Evolutionary conservation across 2,329 filamentous ascomycete species (phyloP).

Genomic region (Ascocoryne sarcoides): DNA sequence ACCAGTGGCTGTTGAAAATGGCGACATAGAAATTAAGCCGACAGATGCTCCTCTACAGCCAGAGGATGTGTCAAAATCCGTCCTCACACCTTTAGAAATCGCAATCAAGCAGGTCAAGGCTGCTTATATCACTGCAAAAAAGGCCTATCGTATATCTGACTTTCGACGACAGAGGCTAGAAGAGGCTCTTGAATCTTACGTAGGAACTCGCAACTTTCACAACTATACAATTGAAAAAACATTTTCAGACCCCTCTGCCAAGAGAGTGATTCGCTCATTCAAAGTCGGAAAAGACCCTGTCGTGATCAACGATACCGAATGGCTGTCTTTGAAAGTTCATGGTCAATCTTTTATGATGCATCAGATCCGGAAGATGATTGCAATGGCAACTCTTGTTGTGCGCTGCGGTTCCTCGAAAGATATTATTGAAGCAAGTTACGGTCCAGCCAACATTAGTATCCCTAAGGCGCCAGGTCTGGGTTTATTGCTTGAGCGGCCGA

Average conservation of each 20-base stretch:
- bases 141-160: constrained; percentile 70
- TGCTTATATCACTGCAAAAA: constrained; percentile 75
- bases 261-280: constrained; percentile 90
- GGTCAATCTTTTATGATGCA: constrained; percentile 99
- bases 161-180: constrained; percentile 68
- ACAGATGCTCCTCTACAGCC: too few relatives aligned
- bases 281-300: constrained; percentile 66
- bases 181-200: constrained; percentile 62
- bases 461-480: constrained; percentile 90
- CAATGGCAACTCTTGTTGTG: constrained; percentile 77
- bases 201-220: constrained; percentile 86
- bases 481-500: constrained; percentile 77
- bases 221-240: constrained; percentile 95
- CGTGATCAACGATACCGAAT: constrained; percentile 85
- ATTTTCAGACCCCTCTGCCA: constrained; percentile 71
- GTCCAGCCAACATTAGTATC: constrained; percentile 66
- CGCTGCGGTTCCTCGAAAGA: constrained; percentile 70
- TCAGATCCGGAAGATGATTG: constrained; percentile 98
- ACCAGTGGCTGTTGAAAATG: too few relatives aligned
- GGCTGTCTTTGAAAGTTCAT: constrained; percentile 92
- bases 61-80: constrained; percentile 12
- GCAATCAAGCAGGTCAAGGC: constrained; percentile 68
- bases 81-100: constrained; percentile 46
- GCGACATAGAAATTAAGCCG: too few relatives aligned
- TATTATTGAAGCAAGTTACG: constrained; percentile 68